A percentile compares a stretch with the other conserved stretches of the same genome.
phyloP scores from a whole-genome alignment of 2,329 filamentous ascomycete genomes.

The Pestalotiopsis sp. region DNA sequence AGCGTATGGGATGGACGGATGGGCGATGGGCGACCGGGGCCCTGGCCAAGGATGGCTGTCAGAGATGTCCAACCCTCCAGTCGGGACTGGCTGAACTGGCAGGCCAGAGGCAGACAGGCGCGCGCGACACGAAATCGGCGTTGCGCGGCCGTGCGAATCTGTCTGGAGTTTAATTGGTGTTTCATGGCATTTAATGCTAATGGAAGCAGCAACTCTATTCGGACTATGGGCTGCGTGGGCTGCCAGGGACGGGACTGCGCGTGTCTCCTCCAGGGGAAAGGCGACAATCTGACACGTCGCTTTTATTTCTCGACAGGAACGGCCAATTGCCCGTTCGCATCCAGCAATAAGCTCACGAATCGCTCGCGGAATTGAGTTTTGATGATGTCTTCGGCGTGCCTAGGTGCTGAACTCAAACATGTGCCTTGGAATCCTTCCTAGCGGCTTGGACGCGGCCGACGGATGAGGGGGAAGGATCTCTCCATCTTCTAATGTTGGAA shows the following conservation, averaged over 20 bases:
- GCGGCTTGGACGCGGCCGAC: background rate
- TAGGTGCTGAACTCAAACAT: background rate
- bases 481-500: background rate
- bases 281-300: background rate
- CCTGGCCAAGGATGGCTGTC: background rate
- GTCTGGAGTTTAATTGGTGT: constrained; percentile 9
- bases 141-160: constrained; percentile 7
- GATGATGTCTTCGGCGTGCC: background rate
- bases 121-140: constrained; percentile 8
- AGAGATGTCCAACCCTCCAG: background rate
- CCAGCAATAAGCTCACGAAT: background rate
- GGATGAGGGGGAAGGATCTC: background rate
- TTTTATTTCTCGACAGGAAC: background rate
- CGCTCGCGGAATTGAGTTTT: background rate
- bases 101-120: background rate
- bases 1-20: background rate
- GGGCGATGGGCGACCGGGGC: background rate
- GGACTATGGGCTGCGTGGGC: background rate
- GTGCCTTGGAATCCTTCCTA: background rate
- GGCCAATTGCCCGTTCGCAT: background rate
- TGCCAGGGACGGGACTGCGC: background rate
- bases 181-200: constrained; percentile 13
- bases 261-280: background rate
- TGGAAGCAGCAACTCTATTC: constrained; percentile 3
- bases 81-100: background rate